Evolutionary conservation across 768 basidiomycete genomes (phyloP), one percentile per base, ranked within the genome.

Genomic region (Lactarius hatsudake): DNA sequence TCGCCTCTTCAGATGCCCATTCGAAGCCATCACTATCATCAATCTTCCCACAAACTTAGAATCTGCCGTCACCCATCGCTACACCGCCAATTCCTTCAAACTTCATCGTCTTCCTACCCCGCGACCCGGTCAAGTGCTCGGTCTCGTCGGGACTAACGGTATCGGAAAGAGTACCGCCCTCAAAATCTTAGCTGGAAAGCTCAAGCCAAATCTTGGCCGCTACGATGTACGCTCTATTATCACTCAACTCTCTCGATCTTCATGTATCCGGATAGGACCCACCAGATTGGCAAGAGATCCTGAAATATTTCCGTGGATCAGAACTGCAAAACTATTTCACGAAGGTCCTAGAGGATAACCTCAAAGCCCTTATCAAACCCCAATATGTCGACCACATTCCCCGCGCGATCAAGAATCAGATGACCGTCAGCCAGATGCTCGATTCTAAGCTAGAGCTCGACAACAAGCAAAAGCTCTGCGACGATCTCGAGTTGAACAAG

Each of bases 351-450:
- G 97, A 98, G 78, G 97, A 99, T 78, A 95, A 99, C 75, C 81
- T 98, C 75, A 98, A 98, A 81, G 96, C 97, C 1, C 86, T 99
- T 69, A 98, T 98, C 77, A 99, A 99, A 79, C 97, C 97, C 1
- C 97, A 99, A 85, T 99, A 99, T 76, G 97, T 99, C 71, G 97
- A 99, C 76, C 96, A 98, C 77, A 98, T 99, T 73, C 97, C 97
- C 5, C 87, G 90, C 53, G 94, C 94, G 48, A 93, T 99, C 83
- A 96, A 98, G 78, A 94, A 90, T 62, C 82, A 80, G 58, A 84
- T 93, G 83, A 90, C 89, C 3, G 96, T 99, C 32, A 81, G 83
- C 7, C 82, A 93, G 74, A 98, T 99, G 96, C 86, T 99, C 68
- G 90, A 95, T 73, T 86, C 86, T 34, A 98, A 98, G 79, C 79